These are phyloP conservation scores for Juncus effusus DNA, from an alignment of 176 grass and related monocot genomes.

Conservation along the genomic window DNA sequence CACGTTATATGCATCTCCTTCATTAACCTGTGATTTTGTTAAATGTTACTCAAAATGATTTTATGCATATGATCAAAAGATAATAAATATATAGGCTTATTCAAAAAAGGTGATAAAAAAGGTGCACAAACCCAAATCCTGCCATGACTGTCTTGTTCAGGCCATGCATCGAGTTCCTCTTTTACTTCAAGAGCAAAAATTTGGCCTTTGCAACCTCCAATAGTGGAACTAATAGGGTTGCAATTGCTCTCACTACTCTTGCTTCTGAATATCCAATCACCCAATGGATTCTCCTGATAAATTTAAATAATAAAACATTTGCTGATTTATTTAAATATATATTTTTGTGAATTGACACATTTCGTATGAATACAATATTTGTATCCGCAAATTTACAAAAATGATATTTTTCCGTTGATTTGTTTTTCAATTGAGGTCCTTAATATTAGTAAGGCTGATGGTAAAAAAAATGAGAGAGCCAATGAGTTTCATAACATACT, in stretches of 20 bases:
- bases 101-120: neutral
- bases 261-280: slow-evolving; percentile 70
- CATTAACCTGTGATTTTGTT: slow-evolving; percentile 36
- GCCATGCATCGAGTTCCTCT: slow-evolving; percentile 61
- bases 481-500: too few species aligned
- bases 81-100: neutral
- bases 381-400: too few species aligned
- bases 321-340: too few species aligned
- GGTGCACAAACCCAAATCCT: slow-evolving; percentile 57
- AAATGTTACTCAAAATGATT: slow-evolving; percentile 3
- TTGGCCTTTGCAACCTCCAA: slow-evolving; percentile 57
- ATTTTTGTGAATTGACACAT: too few species aligned
- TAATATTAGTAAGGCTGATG: neutral
- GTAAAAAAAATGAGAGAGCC: neutral
- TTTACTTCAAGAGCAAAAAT: slow-evolving; percentile 64
- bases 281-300: slow-evolving; percentile 42
- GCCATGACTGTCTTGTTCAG: slow-evolving; percentile 50
- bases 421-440: neutral
- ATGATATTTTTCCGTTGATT: neutral
- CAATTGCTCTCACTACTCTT: slow-evolving; percentile 61
- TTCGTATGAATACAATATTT: too few species aligned
- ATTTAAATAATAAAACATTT: neutral
- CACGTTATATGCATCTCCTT: slow-evolving; percentile 32
- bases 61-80: neutral
- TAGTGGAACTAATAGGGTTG: slow-evolving; percentile 11